Base-by-base conservation (phyloP, 2,329 filamentous ascomycete genomes). In the Colletotrichum lindemuthianum region DNA sequence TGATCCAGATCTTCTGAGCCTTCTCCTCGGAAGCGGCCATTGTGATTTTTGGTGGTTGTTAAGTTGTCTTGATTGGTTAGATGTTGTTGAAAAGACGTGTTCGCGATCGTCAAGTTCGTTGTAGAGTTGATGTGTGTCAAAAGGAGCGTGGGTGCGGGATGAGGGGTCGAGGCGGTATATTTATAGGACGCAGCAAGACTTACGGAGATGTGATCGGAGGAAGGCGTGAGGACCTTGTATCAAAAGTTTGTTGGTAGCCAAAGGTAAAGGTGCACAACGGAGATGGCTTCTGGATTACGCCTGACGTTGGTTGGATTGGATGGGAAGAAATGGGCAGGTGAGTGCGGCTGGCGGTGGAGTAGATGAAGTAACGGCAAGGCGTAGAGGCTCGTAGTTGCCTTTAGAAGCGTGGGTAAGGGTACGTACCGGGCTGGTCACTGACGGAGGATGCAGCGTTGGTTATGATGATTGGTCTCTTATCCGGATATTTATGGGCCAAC, bases 1-100 rank as follows among this genome's bases (percentile, higher is more conserved):
- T 73, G 36, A 87, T 74, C 72, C 77, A 81, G 70, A 86, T 75
- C 76, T 81, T 84, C 59, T 78, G 69, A n/a, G 66, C 61, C 45
- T 72, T 73, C 41, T 69, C 58, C 43, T 79, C 77, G 64, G 60
- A 24, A 24, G 24, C 33, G 48, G 77, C 68, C 79, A 81, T 81
- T 66, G 63, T 75, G 70, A 61, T 58, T 58, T 34, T 47, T 68
- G 39, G 63, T 13, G 16, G 8, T 48, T 39, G 13, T 47, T 13
- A 13, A 6, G 52, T 3, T 13, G 48, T 45, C 52, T 63, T 41
- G 24, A 11, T 12, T 6, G 7, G 49, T 59, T 24, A 54, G 50
- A 43, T 53, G 13, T 53, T 34, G 11, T 24, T 45, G 41, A n/a
- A n/a, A 44, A 44, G 41, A 2, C n/a, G 41, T 24, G 24, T 24